phyloP scores from a whole-genome alignment of 192 early-diverging fungal species.

The Cladochytrium replicatum region DNA sequence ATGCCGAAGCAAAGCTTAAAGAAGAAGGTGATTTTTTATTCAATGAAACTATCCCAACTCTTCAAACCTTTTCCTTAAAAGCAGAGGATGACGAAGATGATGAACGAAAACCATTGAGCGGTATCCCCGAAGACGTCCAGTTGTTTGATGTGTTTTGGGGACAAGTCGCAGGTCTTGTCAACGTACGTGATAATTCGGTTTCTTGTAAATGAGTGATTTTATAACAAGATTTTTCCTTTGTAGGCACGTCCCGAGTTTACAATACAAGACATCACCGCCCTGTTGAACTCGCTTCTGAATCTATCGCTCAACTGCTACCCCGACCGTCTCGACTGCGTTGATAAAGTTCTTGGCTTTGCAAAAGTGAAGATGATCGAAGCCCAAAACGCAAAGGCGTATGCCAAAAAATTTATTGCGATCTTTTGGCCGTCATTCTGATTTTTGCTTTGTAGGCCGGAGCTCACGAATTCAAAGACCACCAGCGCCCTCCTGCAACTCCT shows the following conservation, averaged over 20 bases:
- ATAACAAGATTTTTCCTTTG: neutral
- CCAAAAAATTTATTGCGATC: neutral
- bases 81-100: slow-evolving; percentile 18
- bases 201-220: slow-evolving; percentile 7
- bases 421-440: too few species aligned
- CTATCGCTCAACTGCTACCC: slow-evolving; percentile 91
- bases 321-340: slow-evolving; percentile 72
- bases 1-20: slow-evolving; percentile 22
- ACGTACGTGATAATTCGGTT: slow-evolving; percentile 31
- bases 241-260: slow-evolving; percentile 84
- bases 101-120: slow-evolving; percentile 42
- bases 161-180: slow-evolving; percentile 86
- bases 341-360: slow-evolving; percentile 85
- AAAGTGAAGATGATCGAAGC: slow-evolving; percentile 53
- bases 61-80: too few species aligned
- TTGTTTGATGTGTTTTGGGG: slow-evolving; percentile 97
- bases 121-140: slow-evolving; percentile 75
- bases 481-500: slow-evolving; percentile 74
- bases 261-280: slow-evolving; percentile 83
- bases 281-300: slow-evolving; percentile 79
- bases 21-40: slow-evolving; percentile 1
- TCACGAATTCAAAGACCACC: slow-evolving; percentile 57
- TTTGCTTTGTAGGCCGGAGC: slow-evolving; percentile 42
- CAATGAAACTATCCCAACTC: neutral
- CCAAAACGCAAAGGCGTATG: neutral